Evolutionary conservation across 2,329 filamentous ascomycete species (phyloP).

Genomic region (Ceratocystis albifundus): DNA sequence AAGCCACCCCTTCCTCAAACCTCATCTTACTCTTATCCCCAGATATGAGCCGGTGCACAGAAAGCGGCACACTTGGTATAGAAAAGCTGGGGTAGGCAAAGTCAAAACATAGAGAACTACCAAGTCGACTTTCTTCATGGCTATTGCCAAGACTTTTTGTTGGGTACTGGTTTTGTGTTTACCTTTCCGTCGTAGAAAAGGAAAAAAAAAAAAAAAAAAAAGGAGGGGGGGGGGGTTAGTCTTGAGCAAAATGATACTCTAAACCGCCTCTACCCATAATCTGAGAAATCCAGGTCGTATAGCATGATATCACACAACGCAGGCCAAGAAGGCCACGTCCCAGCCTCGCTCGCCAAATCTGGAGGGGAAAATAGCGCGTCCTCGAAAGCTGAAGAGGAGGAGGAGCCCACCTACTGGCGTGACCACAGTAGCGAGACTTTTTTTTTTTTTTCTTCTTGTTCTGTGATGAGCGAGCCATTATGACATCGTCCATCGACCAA

Average conservation of each 20-base stretch:
- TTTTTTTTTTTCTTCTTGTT: background rate
- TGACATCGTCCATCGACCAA: background rate
- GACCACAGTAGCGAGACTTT: background rate
- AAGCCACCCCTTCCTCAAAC: background rate
- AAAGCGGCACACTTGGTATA: background rate
- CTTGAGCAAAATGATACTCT: background rate
- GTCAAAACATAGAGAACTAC: background rate
- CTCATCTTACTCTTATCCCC: background rate
- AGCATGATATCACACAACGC: constrained; percentile 1
- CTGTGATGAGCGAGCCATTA: background rate
- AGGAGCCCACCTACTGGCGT: background rate
- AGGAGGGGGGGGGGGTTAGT: background rate
- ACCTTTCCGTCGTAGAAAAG: background rate
- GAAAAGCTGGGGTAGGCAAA: constrained; percentile 6
- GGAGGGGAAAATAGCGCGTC: background rate
- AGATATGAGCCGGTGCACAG: background rate
- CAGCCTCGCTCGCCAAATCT: background rate
- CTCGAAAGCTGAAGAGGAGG: background rate
- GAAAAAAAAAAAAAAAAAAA: too few species aligned
- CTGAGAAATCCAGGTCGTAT: background rate
- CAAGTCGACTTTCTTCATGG: background rate
- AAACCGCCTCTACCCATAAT: background rate
- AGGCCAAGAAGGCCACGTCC: constrained; percentile 1
- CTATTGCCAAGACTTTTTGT: constrained; percentile 4
- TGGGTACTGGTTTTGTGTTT: background rate